Evolutionary conservation across 352 stramenopile genomes (phyloP).

Genomic region (Aphanomyces invadans): DNA sequence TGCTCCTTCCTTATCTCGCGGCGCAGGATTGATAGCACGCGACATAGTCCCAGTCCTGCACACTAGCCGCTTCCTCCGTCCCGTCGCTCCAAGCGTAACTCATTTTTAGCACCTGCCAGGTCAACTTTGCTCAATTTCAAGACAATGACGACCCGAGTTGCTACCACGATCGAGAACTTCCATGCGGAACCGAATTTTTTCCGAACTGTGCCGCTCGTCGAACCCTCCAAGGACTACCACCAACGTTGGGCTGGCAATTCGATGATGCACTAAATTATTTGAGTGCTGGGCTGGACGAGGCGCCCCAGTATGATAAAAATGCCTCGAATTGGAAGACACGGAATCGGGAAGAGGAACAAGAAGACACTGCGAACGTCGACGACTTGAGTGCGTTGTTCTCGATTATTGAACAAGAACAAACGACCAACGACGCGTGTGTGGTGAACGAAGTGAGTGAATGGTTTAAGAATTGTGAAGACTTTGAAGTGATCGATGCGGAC

Average conservation of each 20-base stretch:
- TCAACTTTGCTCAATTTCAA: constrained; percentile 19
- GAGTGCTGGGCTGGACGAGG: constrained; percentile 7
- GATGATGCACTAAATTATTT: constrained; percentile 5
- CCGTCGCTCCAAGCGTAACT: neutral
- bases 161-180: neutral
- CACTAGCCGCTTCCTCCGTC: neutral
- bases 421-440: constrained; percentile 2
- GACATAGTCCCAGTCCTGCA: constrained; percentile 16
- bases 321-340: constrained; percentile 4
- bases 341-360: neutral
- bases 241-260: neutral
- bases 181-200: constrained; percentile 9
- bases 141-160: constrained; percentile 18
- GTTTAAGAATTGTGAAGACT: constrained; percentile 17
- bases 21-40: constrained; percentile 21
- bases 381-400: constrained; percentile 15
- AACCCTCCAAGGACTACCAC: constrained; percentile 13
- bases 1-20: neutral
- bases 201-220: neutral
- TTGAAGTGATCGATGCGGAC: neutral
- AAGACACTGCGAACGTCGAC: constrained; percentile 17
- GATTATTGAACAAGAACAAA: constrained; percentile 7
- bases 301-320: neutral
- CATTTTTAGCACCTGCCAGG: neutral
- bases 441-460: constrained; percentile 10